Evolutionary conservation across 805 yeast species (phyloP).

Genomic region (Barnettozyma salicaria): DNA sequence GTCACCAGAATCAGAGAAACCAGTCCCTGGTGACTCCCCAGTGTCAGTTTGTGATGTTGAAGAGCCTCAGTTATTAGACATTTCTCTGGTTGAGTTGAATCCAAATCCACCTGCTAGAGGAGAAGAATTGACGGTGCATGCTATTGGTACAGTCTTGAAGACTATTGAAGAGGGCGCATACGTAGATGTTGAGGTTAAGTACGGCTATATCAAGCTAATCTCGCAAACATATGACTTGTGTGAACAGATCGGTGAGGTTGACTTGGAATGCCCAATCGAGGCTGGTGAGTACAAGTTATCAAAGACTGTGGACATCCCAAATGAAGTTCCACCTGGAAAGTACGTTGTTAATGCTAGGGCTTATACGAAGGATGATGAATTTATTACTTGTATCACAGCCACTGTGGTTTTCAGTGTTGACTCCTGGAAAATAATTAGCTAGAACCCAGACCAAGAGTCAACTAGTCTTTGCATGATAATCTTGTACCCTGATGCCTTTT

Average conservation of each 20-base stretch:
- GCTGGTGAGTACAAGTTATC: constrained; percentile 61
- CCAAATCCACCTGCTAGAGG: constrained; percentile 94
- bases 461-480: not conserved
- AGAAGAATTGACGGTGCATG: constrained; percentile 71
- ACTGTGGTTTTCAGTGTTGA: constrained; percentile 43
- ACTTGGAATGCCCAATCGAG: constrained; percentile 74
- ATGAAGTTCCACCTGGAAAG: constrained; percentile 92
- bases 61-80: constrained; percentile 55
- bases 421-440: constrained; percentile 22
- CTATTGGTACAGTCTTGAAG: constrained; percentile 55
- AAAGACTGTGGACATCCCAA: constrained; percentile 78
- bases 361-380: constrained; percentile 73
- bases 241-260: constrained; percentile 78
- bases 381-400: constrained; percentile 80
- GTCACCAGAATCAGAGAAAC: constrained; percentile 45
- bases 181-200: constrained; percentile 87
- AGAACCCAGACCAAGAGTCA: not conserved
- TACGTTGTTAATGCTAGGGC: constrained; percentile 87
- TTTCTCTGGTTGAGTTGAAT: constrained; percentile 50
- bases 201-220: constrained; percentile 84
- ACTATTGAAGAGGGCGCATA: constrained; percentile 80
- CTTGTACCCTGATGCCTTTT: not conserved
- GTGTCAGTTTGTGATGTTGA: constrained; percentile 66
- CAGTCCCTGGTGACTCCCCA: constrained; percentile 91
- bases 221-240: constrained; percentile 92